Evolutionary conservation across 306 rosid species (phyloP).

Genomic region (Vigna hirtella): DNA sequence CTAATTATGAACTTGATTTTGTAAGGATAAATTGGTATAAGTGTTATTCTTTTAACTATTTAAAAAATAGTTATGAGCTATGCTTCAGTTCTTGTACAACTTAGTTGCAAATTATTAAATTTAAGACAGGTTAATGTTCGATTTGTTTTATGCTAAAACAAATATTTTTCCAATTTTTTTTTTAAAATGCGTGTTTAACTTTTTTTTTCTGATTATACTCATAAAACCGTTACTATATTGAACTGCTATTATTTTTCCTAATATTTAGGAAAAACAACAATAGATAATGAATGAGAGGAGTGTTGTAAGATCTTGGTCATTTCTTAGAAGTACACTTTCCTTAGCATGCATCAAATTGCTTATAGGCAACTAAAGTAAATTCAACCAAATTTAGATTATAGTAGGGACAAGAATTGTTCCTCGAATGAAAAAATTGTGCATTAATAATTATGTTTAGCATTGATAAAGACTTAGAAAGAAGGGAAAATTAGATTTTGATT

Average conservation of each 20-base stretch:
- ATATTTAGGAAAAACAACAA: too few relatives aligned
- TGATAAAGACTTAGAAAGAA: conserved; percentile 14
- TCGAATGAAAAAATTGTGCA: not conserved
- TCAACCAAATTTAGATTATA: not conserved
- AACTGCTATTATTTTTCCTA: too few relatives aligned
- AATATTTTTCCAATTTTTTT: too few relatives aligned
- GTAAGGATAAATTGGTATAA: too few relatives aligned
- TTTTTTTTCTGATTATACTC: not conserved
- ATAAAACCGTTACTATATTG: not conserved
- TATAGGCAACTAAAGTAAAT: not conserved
- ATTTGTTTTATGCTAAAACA: too few relatives aligned
- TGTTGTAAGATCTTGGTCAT: not conserved
- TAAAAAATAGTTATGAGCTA: too few relatives aligned
- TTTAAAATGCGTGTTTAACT: not conserved
- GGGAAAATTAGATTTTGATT: not conserved
- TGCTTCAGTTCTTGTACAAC: too few relatives aligned
- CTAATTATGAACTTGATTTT: too few relatives aligned
- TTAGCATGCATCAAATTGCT: not conserved
- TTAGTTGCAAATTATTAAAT: too few relatives aligned
- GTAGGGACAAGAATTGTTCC: not conserved
- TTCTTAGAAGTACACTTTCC: not conserved
- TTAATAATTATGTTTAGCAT: not conserved
- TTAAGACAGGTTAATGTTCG: too few relatives aligned
- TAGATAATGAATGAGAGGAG: not conserved
- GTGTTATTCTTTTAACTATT: too few relatives aligned